Evolutionary conservation across 2,329 filamentous ascomycete species (phyloP), one percentile per base, ranked within the genome.

Genomic region (Phyllosticta citribraziliensis): DNA sequence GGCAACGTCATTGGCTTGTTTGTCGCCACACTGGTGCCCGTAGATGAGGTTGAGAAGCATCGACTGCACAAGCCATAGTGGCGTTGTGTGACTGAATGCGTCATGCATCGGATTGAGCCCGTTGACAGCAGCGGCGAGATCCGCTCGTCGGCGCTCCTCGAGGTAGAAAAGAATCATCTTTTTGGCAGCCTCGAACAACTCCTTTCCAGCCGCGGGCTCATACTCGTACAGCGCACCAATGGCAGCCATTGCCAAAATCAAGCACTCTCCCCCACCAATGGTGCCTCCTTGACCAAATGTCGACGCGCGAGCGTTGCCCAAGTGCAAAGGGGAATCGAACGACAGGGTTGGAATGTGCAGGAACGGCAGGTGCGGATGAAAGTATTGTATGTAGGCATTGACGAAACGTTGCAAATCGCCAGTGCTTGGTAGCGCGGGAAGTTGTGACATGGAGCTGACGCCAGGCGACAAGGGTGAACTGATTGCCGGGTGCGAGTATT

Each of bases 1-100:
- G 1, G 93, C 93, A 69, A 96, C 95, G 71, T 97, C 91, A 63
- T 89, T 91, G 22, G 91, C 88, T 59, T 86, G 87, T 76, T 95
- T 93, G 72, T 97, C 93, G 47, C 89, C 91, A 71, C 91, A 96
- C 66, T 96, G 95, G 73, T 97, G 90, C 14, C 93, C 93, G 71
- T 96, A 97, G 17, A 97, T 89, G 47, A 97, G 89, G 70, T 96
- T 97, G 57, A 99, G 81, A 9, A 97, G 79, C 93, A 97, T 97
- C 0, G 93, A 91, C 74, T 97, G 94, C 17, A 97, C 91, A 25
- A 99, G 81, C 92, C 93, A 97, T 51, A 97, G 81, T 0, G 93
- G 93, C 2, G 92, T 85, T 60, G 84, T 93, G 66, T 90, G 85
- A 50, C 85, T 82, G 17, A 84, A 80, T 56, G 81, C 81, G 62